Conservation (phyloP, 1,284 basidiomycete genomes). For the Termitomyces sp. region DNA sequence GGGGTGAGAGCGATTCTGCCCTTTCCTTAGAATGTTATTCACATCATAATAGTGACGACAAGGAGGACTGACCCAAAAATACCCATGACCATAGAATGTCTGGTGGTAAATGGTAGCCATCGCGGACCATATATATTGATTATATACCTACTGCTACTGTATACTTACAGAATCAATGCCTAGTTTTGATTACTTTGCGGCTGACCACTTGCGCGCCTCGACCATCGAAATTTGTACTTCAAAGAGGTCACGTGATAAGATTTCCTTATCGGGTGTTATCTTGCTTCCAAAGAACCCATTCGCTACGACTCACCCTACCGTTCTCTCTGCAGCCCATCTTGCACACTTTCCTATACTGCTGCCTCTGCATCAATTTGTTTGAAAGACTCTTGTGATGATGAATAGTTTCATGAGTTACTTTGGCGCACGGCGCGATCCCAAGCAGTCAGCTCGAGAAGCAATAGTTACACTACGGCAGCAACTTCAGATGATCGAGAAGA, state of each 20-base stretch:
- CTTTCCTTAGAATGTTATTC: not conserved
- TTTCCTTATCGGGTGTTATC: slow-evolving; percentile 17
- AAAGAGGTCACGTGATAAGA: slow-evolving; percentile 10
- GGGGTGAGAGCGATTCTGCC: slow-evolving; percentile 32
- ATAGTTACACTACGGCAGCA: slow-evolving; percentile 86
- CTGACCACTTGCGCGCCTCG: no score
- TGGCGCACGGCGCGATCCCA: slow-evolving; percentile 71
- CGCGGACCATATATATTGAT: slow-evolving; percentile 2
- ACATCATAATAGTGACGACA: slow-evolving; percentile 14
- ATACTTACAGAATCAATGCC: slow-evolving; percentile 1
- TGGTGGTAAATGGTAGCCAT: slow-evolving; percentile 6
- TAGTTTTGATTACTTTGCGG: not conserved
- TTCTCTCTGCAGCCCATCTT: slow-evolving; percentile 15
- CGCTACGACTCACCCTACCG: slow-evolving; percentile 1
- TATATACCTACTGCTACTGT: slow-evolving; percentile 9
- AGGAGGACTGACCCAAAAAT: slow-evolving; percentile 11
- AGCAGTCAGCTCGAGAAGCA: slow-evolving; percentile 77
- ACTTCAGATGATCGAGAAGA: slow-evolving; percentile 97
- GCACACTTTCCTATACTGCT: not conserved
- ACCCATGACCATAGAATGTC: slow-evolving; percentile 1
- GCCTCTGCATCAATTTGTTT: not conserved
- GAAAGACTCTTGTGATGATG: slow-evolving; percentile 51
- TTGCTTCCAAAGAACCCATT: slow-evolving; percentile 11
- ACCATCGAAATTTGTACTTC: no score
- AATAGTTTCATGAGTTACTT: slow-evolving; percentile 85